These are phyloP conservation scores for Petunia secreta DNA, from an alignment of 257 asterid genomes.

Conservation along the genomic window DNA sequence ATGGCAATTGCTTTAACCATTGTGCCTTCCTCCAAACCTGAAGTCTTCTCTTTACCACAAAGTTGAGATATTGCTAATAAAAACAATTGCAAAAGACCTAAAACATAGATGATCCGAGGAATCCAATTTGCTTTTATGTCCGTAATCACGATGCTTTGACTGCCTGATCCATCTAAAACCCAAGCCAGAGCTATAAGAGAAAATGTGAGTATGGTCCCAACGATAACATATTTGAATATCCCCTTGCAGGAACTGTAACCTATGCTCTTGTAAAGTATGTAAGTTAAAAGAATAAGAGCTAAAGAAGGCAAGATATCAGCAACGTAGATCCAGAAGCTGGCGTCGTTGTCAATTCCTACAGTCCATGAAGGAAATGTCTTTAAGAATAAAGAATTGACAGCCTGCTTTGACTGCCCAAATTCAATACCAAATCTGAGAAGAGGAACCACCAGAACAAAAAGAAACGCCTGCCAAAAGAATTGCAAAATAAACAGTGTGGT, in stretches of 20 bases:
- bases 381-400: conserved; percentile 53
- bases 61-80: conserved; percentile 47
- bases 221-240: conserved; percentile 53
- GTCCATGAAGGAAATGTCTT: conserved; percentile 59
- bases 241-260: conserved; percentile 48
- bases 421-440: conserved; percentile 79
- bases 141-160: conserved; percentile 36
- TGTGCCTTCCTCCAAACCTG: conserved; percentile 47
- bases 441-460: conserved; percentile 71
- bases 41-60: conserved; percentile 37
- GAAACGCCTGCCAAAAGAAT: conserved; percentile 63
- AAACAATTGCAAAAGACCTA: conserved; percentile 70
- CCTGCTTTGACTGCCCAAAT: conserved; percentile 57
- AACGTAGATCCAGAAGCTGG: conserved; percentile 54
- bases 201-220: conserved; percentile 57
- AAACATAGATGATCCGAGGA: conserved; percentile 72
- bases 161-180: conserved; percentile 61
- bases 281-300: conserved; percentile 63
- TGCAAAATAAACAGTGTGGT: conserved; percentile 22
- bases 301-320: conserved; percentile 63
- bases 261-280: conserved; percentile 58
- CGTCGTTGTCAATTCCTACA: conserved; percentile 48
- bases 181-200: conserved; percentile 63
- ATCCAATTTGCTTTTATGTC: conserved; percentile 52
- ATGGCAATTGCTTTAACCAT: conserved; percentile 57